Evolutionary conservation across 2,329 filamentous ascomycete genomes (phyloP), one percentile per base, ranked within the genome.

Genomic region (Epicoccum nigrum): DNA sequence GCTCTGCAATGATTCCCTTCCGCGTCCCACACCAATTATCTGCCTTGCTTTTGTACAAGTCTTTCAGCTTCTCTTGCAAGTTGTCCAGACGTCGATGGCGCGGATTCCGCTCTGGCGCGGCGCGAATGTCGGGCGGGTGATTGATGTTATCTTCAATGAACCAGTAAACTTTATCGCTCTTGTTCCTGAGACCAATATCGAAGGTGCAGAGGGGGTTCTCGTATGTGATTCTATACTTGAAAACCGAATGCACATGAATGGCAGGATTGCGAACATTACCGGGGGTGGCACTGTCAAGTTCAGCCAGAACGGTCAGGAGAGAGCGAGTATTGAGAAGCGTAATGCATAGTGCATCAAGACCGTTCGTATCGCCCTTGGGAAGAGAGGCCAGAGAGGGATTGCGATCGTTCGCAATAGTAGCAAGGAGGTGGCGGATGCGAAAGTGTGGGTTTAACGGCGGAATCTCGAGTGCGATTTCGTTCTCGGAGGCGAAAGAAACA

Each of bases 381-480:
- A 85, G 70, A 4, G 70, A 74, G 47, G 79, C 79, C 50, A 89
- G 74, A 31, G 81, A 76, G 59, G 88, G 84, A 13, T 80, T 45
- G 53, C 73, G 78, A 68, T 79, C 76, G 64, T 87, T 87, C 53
- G 86, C 80, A 7, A 86, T 74, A 3, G 74, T 76, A 45, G 79
- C 80, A 52, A 91, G 76, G 35, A 83, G 75, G 57, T 86, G 83
- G 16, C 80, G 73, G 11, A 88, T 79, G 15, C 85, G 81, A 35
- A 86, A 75, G 63, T 92, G 88, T 2, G 89, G 88, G 61, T 89
- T 90, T 11, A 77, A 79, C 12, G 76, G 74, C 32, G 86, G 80
- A 16, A 93, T 76, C 20, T 77, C 74, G 21, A 94, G 75, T 13
- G 76, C 76, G 58, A 89, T 83, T 28, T 68, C 56, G 7, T 62